These are phyloP conservation scores for Nakazawaea wyomingensis DNA, from an alignment of 805 yeast species.

Conservation along the genomic window DNA sequence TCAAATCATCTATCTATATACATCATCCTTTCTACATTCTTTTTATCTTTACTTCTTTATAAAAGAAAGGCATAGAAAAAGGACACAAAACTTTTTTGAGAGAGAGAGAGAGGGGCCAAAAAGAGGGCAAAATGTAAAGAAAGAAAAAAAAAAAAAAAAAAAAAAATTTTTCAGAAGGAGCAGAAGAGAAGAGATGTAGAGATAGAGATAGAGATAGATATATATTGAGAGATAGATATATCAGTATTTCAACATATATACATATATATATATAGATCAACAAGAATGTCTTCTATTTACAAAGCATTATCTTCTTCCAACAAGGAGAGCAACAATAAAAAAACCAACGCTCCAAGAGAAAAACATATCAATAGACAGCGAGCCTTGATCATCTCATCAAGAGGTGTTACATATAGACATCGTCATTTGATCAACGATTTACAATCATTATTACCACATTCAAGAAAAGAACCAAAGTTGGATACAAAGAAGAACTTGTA, in stretches of 20 bases:
- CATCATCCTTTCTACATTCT: neutral
- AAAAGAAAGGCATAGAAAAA: neutral
- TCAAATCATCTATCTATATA: neutral
- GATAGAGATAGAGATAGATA: no score
- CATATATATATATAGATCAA: slow-evolving; percentile 19
- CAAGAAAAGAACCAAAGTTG: slow-evolving; percentile 92
- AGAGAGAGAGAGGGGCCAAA: no score
- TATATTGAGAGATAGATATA: no score
- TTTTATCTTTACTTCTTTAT: neutral
- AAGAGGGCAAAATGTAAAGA: no score
- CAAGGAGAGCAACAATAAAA: slow-evolving; percentile 36
- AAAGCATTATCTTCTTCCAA: slow-evolving; percentile 48
- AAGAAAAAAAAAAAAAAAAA: no score
- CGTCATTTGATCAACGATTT: slow-evolving; percentile 89
- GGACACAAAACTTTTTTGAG: neutral
- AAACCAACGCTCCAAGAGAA: slow-evolving; percentile 35
- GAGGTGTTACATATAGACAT: slow-evolving; percentile 94
- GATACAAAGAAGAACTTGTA: slow-evolving; percentile 87
- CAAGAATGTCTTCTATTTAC: slow-evolving; percentile 62
- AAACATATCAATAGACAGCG: slow-evolving; percentile 81
- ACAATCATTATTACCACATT: slow-evolving; percentile 78
- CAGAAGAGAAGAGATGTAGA: no score
- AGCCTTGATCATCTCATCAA: slow-evolving; percentile 81
- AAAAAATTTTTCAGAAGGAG: no score
- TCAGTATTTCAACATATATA: slow-evolving; percentile 11